phyloP scores from a whole-genome alignment of 345 rosid species.

The Eucalyptus curtisii region DNA sequence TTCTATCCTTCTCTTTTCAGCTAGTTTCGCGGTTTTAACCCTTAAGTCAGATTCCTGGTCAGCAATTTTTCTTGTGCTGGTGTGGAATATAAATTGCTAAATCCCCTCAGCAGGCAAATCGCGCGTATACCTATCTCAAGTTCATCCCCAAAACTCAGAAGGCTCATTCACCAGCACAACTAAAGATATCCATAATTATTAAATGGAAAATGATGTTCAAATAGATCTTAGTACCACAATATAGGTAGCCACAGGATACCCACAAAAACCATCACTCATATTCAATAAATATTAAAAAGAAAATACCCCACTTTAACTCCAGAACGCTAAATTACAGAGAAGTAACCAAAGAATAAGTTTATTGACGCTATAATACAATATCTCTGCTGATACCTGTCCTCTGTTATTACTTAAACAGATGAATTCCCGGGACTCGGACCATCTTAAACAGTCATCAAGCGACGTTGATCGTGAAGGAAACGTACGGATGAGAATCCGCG shows the following conservation, averaged over 20 bases:
- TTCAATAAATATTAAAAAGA: neutral
- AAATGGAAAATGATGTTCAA: neutral
- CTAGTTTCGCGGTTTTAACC: neutral
- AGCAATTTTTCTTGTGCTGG: neutral
- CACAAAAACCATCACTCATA: neutral
- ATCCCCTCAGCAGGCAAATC: neutral
- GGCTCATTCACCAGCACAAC: neutral
- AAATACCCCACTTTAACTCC: neutral
- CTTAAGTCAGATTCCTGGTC: neutral
- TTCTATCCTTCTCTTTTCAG: neutral
- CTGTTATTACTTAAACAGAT: constrained; percentile 16
- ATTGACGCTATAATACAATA: neutral
- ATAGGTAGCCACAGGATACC: neutral
- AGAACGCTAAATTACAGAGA: constrained; percentile 2
- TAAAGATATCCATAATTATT: neutral
- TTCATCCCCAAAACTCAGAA: neutral
- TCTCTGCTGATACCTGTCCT: neutral
- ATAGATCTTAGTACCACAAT: neutral
- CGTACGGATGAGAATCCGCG: constrained; percentile 66
- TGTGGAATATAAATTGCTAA: neutral
- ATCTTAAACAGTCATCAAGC: constrained; percentile 15
- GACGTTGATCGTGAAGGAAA: constrained; percentile 91
- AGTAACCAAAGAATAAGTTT: constrained; percentile 22
- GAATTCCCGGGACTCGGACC: neutral
- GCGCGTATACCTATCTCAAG: neutral